Evolutionary conservation across 352 stramenopile species (phyloP).

Genomic region (Pilasporangium apinafurcum): DNA sequence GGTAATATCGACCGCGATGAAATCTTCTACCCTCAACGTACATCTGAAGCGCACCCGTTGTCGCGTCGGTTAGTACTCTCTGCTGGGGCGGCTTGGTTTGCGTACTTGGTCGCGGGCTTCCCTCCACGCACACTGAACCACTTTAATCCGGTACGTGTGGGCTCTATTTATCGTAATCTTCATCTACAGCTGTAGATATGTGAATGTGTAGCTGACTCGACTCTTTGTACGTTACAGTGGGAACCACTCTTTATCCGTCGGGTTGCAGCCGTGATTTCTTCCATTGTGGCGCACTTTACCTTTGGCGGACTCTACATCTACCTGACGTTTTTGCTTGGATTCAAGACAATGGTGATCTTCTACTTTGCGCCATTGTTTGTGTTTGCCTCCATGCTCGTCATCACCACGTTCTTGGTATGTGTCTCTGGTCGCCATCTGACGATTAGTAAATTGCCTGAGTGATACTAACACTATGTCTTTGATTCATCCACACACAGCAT

Average conservation of each 20-base stretch:
- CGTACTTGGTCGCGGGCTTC: conserved; percentile 69
- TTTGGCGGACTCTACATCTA: conserved; percentile 31
- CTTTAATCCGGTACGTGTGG: conserved; percentile 56
- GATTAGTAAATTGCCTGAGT: no score
- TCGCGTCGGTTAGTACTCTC: conserved; percentile 41
- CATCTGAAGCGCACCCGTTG: conserved; percentile 36
- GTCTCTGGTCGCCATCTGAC: not conserved
- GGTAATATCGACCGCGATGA: conserved; percentile 83
- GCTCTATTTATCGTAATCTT: not conserved
- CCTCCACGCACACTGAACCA: conserved; percentile 72
- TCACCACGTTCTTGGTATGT: conserved; percentile 71
- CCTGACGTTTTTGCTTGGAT: conserved; percentile 31
- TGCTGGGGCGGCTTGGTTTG: conserved; percentile 63
- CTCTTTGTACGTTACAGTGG: conserved; percentile 18
- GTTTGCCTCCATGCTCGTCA: conserved; percentile 74
- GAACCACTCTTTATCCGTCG: conserved; percentile 67
- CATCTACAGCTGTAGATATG: not conserved
- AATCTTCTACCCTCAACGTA: conserved; percentile 77
- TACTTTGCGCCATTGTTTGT: conserved; percentile 75
- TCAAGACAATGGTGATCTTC: conserved; percentile 66
- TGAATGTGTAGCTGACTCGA: not conserved
- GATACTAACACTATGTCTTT: not conserved
- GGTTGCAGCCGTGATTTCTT: conserved; percentile 54
- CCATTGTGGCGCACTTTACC: conserved; percentile 32
- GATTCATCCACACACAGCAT: conserved; percentile 21